These are phyloP conservation scores for Raphanus sativus DNA, from an alignment of 345 rosid genomes.

Conservation along the genomic window DNA sequence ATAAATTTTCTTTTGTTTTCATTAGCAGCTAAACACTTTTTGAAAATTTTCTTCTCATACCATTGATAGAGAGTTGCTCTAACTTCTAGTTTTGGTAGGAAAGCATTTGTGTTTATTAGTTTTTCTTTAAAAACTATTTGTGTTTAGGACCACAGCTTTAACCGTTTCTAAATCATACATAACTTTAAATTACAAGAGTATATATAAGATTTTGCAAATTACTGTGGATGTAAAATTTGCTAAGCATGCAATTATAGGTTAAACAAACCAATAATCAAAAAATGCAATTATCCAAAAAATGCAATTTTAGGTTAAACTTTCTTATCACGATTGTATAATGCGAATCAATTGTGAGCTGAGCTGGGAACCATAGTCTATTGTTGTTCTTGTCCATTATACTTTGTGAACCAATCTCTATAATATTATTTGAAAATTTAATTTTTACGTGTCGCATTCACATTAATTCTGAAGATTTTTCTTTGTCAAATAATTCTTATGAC, in stretches of 20 bases:
- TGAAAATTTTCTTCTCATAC: no score
- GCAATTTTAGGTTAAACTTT: neutral
- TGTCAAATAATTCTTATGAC: no score
- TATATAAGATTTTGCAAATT: neutral
- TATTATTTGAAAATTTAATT: no score
- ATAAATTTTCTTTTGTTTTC: no score
- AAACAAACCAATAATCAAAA: neutral
- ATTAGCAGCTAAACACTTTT: no score
- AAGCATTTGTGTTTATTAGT: no score
- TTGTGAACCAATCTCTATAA: neutral
- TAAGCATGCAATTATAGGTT: neutral
- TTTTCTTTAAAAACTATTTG: neutral
- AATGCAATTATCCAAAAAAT: neutral
- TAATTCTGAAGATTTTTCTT: no score
- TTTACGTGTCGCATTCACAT: no score
- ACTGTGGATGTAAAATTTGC: neutral
- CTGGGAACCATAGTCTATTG: neutral
- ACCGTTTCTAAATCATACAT: neutral
- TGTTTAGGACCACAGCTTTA: neutral
- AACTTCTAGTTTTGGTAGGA: neutral
- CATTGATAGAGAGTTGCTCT: no score
- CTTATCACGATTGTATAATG: neutral
- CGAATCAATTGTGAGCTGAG: neutral
- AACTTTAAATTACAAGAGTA: neutral
- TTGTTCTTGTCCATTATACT: neutral